Evolutionary conservation across 1,284 basidiomycete species (phyloP), one percentile per base, ranked within the genome.

Genomic region (Cryptococcus sp.): DNA sequence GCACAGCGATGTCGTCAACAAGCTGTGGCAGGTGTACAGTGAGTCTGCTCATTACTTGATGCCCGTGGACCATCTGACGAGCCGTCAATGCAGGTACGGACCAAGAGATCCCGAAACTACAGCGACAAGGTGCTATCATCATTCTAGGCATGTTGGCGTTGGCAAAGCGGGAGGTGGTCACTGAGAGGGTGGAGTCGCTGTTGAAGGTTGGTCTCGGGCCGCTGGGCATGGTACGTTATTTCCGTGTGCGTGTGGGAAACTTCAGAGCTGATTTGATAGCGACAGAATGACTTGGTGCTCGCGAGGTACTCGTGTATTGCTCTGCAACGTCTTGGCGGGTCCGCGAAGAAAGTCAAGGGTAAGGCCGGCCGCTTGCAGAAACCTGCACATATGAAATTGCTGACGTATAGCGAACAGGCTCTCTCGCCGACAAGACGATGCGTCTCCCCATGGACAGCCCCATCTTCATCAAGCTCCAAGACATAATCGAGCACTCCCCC

Each of bases 261-360:
- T 9, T 5, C 23, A 24, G 12, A 23, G 9, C 46, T 47, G 28
- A 47, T 24, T 15, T n/a, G 11, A 28, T 24, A 4, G 11, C 16
- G 28, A 33, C 63, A 94, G 90, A 78, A 82, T 15, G 96, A 98
- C 74, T 81, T 96, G 12, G 88, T 87, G 0, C 83, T 98, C 16
- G 92, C 94, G 0, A 84, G 90, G 52, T 97, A 97, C 72, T 96
- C 93, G 0, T 97, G 91, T 69, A 85, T 98, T 46, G 93, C 94
- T 0, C 79, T 98, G 36, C 91, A 95, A 66, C 84, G 95, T 0
- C 80, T 98, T 16, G 90, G 91, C 48, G 96, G 96, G 1, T 96
- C 90, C 66, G 89, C 86, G 35, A 98, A 98, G 81, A 98, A 98
- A 75, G 85, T 98, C 65, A 98, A 98, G 80, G 95, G 90, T 86